Conservation (phyloP, 1,139 yeast species). For the Kodamaea ohmeri region DNA sequence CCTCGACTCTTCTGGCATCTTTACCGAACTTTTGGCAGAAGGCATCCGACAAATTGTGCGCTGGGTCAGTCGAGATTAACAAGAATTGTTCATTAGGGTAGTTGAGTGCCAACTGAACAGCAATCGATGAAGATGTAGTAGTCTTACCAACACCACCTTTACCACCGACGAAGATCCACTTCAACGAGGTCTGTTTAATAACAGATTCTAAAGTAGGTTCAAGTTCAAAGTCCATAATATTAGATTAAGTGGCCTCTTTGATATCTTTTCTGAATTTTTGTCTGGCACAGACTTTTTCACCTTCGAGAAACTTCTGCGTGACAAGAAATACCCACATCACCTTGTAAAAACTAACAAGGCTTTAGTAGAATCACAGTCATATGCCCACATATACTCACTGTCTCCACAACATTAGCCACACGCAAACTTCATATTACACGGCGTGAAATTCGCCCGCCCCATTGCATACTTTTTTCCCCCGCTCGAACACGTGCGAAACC, state of each 20-base stretch:
- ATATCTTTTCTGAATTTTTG: not conserved
- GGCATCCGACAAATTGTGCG: slow-evolving; percentile 95
- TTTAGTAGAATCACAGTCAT: no score
- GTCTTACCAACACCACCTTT: slow-evolving; percentile 99
- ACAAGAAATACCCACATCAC: no score
- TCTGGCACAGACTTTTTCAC: no score
- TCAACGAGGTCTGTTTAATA: slow-evolving; percentile 64
- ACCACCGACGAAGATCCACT: slow-evolving; percentile 98
- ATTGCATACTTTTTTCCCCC: not conserved
- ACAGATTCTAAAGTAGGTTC: slow-evolving; percentile 71
- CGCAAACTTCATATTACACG: no score
- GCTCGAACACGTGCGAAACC: not conserved
- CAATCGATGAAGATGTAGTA: slow-evolving; percentile 92
- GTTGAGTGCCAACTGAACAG: slow-evolving; percentile 82
- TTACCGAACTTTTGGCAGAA: slow-evolving; percentile 97
- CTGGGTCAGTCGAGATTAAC: slow-evolving; percentile 95
- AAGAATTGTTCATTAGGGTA: slow-evolving; percentile 80
- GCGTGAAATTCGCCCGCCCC: no score
- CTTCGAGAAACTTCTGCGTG: not conserved
- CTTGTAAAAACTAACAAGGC: no score
- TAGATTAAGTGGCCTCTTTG: not conserved
- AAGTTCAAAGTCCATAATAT: slow-evolving; percentile 43
- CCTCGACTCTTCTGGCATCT: slow-evolving; percentile 92
- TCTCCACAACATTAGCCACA: no score
- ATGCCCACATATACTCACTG: no score